Evolutionary conservation across 306 rosid genomes (phyloP), one percentile per base, ranked within the genome.

Genomic region (Oxytropis ochrocephala): DNA sequence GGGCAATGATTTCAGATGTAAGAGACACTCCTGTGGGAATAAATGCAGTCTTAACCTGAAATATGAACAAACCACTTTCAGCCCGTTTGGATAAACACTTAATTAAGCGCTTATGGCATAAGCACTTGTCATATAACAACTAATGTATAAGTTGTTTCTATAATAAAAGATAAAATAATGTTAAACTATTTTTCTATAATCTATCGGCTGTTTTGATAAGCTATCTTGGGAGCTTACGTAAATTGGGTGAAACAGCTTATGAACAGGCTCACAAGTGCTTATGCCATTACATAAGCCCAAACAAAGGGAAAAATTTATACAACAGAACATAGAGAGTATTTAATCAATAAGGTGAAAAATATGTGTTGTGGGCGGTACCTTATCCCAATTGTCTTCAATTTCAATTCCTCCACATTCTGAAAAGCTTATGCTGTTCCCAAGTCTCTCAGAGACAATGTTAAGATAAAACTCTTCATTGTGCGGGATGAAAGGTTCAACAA

Each of bases 371-470:
- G 44, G 60, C 5, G 52, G 44, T 77, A 93, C 98, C 94, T 90
- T 90, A 57, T 93, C 97, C 97, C 98, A 93, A 79, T 93, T 93
- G 72, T 93, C 97, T 79, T 93, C 98, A 50, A 93, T 90, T 42
- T 93, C 98, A 76, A 93, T 93, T 70, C 98, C 97, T 81, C 98
- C 98, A 38, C 97, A 93, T 64, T 90, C 97, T 5, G 98, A 93
- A 83, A 93, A 93, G 94, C 98, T 93, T 38, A 93, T 54, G 81
- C 91, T 90, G 81, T 80, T 64, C 18, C 98, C 97, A 48, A 93
- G 96, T 79, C 98, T 79, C 0, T 93, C 98, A 0, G 98, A 93
- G 60, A 93, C 98, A 18, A 90, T 90, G 69, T 93, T 93, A 30
- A 93, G 87, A 82, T 93, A 93, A 74, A 86, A 93, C 85, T 93